Evolutionary conservation across 2,329 filamentous ascomycete species (phyloP), one percentile per base, ranked within the genome.

Genomic region (Sclerotinia glacialis): DNA sequence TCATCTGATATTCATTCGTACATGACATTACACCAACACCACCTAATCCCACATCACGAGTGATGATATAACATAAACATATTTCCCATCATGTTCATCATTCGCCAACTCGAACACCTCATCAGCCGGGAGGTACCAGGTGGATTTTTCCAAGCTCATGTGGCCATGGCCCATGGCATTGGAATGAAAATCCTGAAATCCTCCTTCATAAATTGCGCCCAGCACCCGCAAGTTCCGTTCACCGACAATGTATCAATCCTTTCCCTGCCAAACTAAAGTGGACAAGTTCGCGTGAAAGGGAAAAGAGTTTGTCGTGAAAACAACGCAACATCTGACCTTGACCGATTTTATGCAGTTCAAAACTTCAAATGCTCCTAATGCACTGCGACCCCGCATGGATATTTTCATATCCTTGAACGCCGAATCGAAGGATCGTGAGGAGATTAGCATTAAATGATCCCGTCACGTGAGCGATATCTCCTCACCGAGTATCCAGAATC

Each of bases 331-430:
- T 64, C 40, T 58, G 50, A 56, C 18, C 53, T 56, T 64, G 61
- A 64, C 61, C 61, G 61, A 64, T 56, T 64, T 64, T 64, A 64
- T 64, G 61, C 61, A 34, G 14, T 56, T 44, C 53, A 23, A 58
- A 56, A 34, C 9, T 56, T 44, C 53, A 23, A 58, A 56, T 58
- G 52, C 50, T 64, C 12, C 28, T 46, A 56, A 60, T 60, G 44
- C 44, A 60, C 23, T 31, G 21, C 18, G 44, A 60, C 56, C 56
- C 58, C 58, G 58, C 58, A 61, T 61, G 21, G 14, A 49, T 31
- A 47, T 46, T 59, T 50, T 61, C 58, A 40, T 61, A 61, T 31
- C 58, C 58, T 49, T 61, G 58, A 49, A 61, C 28, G 28, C 37
- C 58, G 28, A 11, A 61, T 37, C 44, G 44, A 47, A 34, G 56